phyloP scores from a whole-genome alignment of 371 early-diverging fungal species.

The Mucor racemosus region DNA sequence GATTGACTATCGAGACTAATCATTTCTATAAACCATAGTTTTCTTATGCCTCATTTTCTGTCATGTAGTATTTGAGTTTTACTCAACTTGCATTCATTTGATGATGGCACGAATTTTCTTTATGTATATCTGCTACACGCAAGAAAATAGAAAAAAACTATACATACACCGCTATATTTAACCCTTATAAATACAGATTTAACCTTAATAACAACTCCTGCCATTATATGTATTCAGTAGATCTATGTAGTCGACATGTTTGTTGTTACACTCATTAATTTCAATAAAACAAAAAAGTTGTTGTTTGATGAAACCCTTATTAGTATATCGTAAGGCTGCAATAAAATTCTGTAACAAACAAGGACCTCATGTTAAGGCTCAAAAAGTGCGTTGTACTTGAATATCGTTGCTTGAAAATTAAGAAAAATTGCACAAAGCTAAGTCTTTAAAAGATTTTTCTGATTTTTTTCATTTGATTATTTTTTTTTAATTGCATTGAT shows the following conservation, averaged over 20 bases:
- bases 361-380: not conserved
- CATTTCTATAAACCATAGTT: not conserved
- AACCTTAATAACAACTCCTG: not conserved
- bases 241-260: not conserved
- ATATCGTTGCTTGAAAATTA: too few species aligned
- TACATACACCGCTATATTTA: not conserved
- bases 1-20: conserved; percentile 1
- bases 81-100: not conserved
- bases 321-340: conserved; percentile 5
- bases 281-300: conserved; percentile 1
- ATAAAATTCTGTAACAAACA: not conserved
- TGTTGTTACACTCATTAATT: conserved; percentile 8
- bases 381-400: too few species aligned
- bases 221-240: conserved; percentile 6
- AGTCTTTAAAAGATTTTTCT: too few species aligned
- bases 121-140: too few species aligned
- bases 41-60: not conserved
- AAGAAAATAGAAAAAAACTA: not conserved
- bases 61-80: not conserved
- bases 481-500: too few species aligned
- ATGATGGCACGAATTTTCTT: not conserved
- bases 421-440: too few species aligned
- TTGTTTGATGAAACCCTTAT: conserved; percentile 6
- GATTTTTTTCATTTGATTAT: too few species aligned
- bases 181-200: not conserved